phyloP scores from a whole-genome alignment of 2,329 filamentous ascomycete genomes.

The Paecilomyces niveus region DNA sequence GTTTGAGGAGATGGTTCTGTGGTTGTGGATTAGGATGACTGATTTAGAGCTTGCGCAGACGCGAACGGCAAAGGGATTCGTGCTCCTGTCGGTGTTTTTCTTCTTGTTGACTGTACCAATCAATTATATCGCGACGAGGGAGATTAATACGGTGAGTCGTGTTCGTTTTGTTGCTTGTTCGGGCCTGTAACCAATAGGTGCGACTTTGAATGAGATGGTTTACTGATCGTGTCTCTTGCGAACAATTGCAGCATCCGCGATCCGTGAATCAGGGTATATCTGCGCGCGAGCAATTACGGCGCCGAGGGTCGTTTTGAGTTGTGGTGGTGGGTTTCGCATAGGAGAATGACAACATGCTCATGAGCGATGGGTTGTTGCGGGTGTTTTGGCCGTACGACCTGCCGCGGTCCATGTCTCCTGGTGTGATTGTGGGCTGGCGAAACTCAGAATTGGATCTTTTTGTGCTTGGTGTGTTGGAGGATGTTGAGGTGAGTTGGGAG shows the following conservation, averaged over 20 bases:
- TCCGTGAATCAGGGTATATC: conserved; percentile 74
- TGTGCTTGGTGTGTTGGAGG: conserved; percentile 80
- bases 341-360: conserved; percentile 55
- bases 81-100: conserved; percentile 76
- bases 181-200: background rate
- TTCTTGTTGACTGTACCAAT: conserved; percentile 77
- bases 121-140: conserved; percentile 70
- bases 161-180: conserved; percentile 3
- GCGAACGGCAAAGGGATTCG: conserved; percentile 78
- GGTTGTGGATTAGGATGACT: background rate
- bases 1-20: background rate
- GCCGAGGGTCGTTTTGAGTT: conserved; percentile 83
- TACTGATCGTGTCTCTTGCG: conserved; percentile 1
- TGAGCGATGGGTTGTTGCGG: conserved; percentile 81
- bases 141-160: conserved; percentile 66
- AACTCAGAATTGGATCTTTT: conserved; percentile 89
- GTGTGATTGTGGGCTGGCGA: conserved; percentile 89
- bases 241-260: conserved; percentile 64
- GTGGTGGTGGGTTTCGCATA: conserved; percentile 9
- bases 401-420: conserved; percentile 61
- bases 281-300: conserved; percentile 87
- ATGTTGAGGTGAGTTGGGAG: conserved; percentile 66
- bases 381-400: conserved; percentile 97
- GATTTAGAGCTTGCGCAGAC: conserved; percentile 46
- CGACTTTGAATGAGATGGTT: background rate